Evolutionary conservation across 2,329 filamentous ascomycete species (phyloP).

Genomic region (Xylaria digitata): DNA sequence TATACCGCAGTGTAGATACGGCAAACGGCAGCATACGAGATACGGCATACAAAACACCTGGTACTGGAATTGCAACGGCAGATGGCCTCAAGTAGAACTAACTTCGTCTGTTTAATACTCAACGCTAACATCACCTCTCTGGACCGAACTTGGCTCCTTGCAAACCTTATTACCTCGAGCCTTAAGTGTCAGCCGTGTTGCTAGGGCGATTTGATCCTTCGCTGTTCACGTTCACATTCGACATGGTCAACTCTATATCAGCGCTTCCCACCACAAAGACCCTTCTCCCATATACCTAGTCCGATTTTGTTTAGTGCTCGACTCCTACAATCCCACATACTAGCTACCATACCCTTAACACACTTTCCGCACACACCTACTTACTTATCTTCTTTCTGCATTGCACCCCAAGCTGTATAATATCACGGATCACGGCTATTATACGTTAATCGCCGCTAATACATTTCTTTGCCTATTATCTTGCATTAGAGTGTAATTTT

Average conservation of each 20-base stretch:
- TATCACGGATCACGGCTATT: conserved; percentile 5
- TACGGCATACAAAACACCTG: too few species aligned
- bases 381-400: conserved; percentile 10
- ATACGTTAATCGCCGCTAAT: conserved; percentile 15
- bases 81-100: conserved; percentile 7
- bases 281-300: conserved; percentile 17
- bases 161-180: conserved; percentile 11
- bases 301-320: conserved; percentile 19
- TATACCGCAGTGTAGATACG: too few species aligned
- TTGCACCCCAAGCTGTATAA: conserved; percentile 15
- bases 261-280: neutral
- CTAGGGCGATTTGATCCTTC: conserved; percentile 16
- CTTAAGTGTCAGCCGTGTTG: neutral
- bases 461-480: neutral
- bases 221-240: neutral
- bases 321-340: conserved; percentile 29
- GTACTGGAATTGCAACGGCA: neutral
- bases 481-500: neutral
- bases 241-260: conserved; percentile 20
- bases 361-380: conserved; percentile 6
- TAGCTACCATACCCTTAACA: conserved; percentile 5
- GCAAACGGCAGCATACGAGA: too few species aligned
- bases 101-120: neutral
- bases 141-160: neutral
- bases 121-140: conserved; percentile 8